Base-by-base conservation (phyloP, 192 early-diverging fungal genomes). In the Linderina pennispora region DNA sequence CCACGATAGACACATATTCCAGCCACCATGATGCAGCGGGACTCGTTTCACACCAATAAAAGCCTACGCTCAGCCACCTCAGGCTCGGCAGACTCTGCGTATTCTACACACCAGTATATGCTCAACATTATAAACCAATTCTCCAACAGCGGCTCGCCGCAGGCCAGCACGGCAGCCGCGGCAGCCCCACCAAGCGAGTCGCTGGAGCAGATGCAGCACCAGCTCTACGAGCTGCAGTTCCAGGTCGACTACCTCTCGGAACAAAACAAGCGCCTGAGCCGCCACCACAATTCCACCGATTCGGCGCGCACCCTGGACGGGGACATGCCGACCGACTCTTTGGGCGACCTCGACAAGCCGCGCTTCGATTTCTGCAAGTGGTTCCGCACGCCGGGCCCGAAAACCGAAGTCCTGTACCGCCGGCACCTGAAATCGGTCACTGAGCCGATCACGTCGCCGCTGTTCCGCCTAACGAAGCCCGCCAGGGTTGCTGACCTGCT, bases 361-460 rank as follows among this genome's bases (percentile, higher is more conserved):
- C 55, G 34, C 13, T 42, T 58, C 23, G 59, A 69, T 36, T 31
- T 69, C 16, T 62, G 66, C 23, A 28, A 49, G 23, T 58, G 58
- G 66, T 47, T 58, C 23, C 54, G 58, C 9, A 43, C 38, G 38
- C 38, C 49, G 13, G 19, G 36, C 8, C 32, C 45, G 2, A 69
- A 69, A 23, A 59, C 53, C 23, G 32, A 50, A 3, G 46, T 58
- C 0, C 46, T 69, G 23, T 45, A 54, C 18, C 53, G 66, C 17
- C 54, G 49, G n/a, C 46, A 54, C 18, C 33, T 42, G 16, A 21
- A 37, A 10, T 41, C 38, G 2, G 32, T 33, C 20, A 51, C 25
- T 40, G 50, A 47, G 35, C 45, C 58, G 4, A 52, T 37, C 50
- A 60, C 19, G 9, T 48, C 54, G 44, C 62, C 49, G 14, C 53